A percentile compares a stretch with the other conserved stretches of the same genome.
phyloP scores from a whole-genome alignment of 2,329 filamentous ascomycete genomes.

The Penicillium sclerotiorum region DNA sequence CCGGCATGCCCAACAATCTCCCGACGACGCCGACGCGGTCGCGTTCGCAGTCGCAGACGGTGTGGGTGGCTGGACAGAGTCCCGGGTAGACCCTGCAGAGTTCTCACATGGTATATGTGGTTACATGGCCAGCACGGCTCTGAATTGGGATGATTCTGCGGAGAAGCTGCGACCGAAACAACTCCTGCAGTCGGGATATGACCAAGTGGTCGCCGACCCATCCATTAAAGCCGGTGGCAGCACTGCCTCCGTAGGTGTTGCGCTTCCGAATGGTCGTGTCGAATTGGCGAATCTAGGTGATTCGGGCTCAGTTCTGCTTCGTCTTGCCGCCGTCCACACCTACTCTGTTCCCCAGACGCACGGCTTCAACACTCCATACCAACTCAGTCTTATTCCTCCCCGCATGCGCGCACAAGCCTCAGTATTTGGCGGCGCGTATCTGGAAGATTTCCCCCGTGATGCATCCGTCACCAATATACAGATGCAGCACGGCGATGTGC shows the following conservation, averaged over 20 bases:
- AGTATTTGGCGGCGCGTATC: slow-evolving; percentile 78
- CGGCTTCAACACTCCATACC: slow-evolving; percentile 96
- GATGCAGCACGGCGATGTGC: slow-evolving; percentile 85
- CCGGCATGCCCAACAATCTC: slow-evolving; percentile 36
- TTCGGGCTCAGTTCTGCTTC: slow-evolving; percentile 86
- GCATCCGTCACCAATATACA: slow-evolving; percentile 76
- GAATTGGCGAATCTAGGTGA: slow-evolving; percentile 95
- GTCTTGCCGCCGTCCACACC: slow-evolving; percentile 80
- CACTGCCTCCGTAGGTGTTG: slow-evolving; percentile 86
- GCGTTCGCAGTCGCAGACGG: slow-evolving; percentile 92
- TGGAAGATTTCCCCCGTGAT: slow-evolving; percentile 82
- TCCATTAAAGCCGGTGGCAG: slow-evolving; percentile 80
- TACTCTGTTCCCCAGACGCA: slow-evolving; percentile 88
- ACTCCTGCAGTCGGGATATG: slow-evolving; percentile 82
- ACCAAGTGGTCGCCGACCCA: slow-evolving; percentile 74
- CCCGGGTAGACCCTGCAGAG: slow-evolving; percentile 88
- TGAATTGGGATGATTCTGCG: slow-evolving; percentile 53
- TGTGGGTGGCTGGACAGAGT: slow-evolving; percentile 92
- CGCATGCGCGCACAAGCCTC: slow-evolving; percentile 76
- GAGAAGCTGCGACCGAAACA: slow-evolving; percentile 60
- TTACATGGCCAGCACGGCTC: slow-evolving; percentile 81
- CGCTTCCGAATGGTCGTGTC: slow-evolving; percentile 70
- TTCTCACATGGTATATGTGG: slow-evolving; percentile 93
- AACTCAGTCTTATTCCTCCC: slow-evolving; percentile 84
- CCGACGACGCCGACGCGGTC: slow-evolving; percentile 61